These are phyloP conservation scores for Phytophthora cryptogea DNA, from an alignment of 352 stramenopile genomes.

Conservation along the genomic window DNA sequence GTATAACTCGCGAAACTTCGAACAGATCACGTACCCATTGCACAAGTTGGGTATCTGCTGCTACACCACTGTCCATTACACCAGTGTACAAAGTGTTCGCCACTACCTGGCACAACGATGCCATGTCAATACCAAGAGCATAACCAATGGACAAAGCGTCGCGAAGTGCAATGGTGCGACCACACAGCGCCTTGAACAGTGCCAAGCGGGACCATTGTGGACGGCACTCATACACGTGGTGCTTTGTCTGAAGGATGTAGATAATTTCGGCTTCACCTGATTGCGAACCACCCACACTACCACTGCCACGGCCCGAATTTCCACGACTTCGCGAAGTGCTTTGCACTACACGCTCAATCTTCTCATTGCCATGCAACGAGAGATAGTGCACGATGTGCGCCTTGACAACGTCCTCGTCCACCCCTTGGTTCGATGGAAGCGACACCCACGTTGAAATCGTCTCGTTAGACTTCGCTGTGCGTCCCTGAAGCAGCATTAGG, in stretches of 20 bases:
- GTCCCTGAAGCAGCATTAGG: constrained; percentile 81
- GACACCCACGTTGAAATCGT: constrained; percentile 82
- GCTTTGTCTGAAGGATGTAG: constrained; percentile 82
- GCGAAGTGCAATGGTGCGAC: constrained; percentile 53
- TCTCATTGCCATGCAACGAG: constrained; percentile 73
- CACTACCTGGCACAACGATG: constrained; percentile 83
- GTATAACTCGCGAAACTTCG: constrained; percentile 66
- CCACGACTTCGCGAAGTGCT: constrained; percentile 43
- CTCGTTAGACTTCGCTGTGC: constrained; percentile 31
- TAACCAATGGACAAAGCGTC: constrained; percentile 87
- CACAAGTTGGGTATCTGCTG: constrained; percentile 33
- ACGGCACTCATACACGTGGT: constrained; percentile 86
- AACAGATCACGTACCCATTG: constrained; percentile 83
- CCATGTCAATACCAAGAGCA: constrained; percentile 86
- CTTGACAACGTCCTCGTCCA: constrained; percentile 52
- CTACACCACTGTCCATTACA: constrained; percentile 29
- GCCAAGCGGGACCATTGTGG: constrained; percentile 84
- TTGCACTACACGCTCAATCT: constrained; percentile 72
- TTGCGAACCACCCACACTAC: constrained; percentile 20
- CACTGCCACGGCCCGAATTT: constrained; percentile 3
- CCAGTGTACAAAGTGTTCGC: constrained; percentile 75
- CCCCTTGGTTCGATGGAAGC: constrained; percentile 65
- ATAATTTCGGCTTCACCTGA: constrained; percentile 61
- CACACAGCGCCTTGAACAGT: constrained; percentile 76
- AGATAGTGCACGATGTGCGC: constrained; percentile 85